These are phyloP conservation scores for Astragalus glycyphyllos DNA, from an alignment of 306 rosid genomes.

Conservation along the genomic window DNA sequence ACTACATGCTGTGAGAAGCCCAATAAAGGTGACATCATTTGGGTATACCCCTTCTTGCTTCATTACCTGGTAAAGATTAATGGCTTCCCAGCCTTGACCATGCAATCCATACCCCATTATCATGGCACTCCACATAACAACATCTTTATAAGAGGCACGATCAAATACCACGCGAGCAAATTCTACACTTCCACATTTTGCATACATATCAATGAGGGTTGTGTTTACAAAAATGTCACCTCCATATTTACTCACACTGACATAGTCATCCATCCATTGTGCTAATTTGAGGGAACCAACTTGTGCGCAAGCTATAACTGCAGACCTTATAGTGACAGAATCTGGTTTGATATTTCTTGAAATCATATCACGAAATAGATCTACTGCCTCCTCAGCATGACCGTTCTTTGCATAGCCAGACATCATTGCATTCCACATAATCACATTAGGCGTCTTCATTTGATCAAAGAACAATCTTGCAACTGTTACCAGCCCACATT, in stretches of 20 bases:
- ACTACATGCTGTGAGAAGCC: slow-evolving; percentile 72
- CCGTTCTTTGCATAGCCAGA: slow-evolving; percentile 84
- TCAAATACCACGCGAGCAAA: slow-evolving; percentile 63
- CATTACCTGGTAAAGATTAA: slow-evolving; percentile 60
- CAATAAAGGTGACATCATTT: slow-evolving; percentile 79
- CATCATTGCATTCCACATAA: slow-evolving; percentile 78
- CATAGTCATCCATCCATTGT: slow-evolving; percentile 58
- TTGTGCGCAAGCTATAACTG: slow-evolving; percentile 63
- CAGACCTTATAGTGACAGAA: slow-evolving; percentile 60
- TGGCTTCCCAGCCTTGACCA: slow-evolving; percentile 68
- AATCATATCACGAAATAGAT: slow-evolving; percentile 61
- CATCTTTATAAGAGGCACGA: slow-evolving; percentile 57
- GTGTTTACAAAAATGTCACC: slow-evolving; percentile 58
- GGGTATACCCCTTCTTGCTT: slow-evolving; percentile 59
- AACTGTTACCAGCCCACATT: slow-evolving; percentile 65
- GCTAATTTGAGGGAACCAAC: slow-evolving; percentile 68
- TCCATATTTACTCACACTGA: slow-evolving; percentile 41
- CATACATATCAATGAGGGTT: slow-evolving; percentile 65
- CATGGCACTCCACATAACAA: slow-evolving; percentile 80
- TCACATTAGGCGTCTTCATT: slow-evolving; percentile 54
- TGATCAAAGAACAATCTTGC: slow-evolving; percentile 66
- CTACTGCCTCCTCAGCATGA: slow-evolving; percentile 67
- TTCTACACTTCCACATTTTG: slow-evolving; percentile 63
- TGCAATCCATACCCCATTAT: slow-evolving; percentile 77
- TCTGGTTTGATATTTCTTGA: slow-evolving; percentile 47